phyloP scores from a whole-genome alignment of 208 protist species.

The Leishmania guyanensis region DNA sequence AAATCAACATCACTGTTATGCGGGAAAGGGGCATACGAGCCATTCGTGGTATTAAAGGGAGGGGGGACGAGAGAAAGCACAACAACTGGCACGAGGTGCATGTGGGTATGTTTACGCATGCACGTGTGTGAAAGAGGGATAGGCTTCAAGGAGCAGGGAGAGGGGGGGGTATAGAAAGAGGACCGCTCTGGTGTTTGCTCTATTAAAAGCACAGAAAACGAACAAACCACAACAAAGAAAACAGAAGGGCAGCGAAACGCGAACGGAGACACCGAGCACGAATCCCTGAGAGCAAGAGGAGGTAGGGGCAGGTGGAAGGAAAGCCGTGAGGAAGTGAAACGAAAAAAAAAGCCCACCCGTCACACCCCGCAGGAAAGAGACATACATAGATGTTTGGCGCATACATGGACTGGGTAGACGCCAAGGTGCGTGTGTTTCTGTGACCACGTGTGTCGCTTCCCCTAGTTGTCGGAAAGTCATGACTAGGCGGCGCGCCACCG shows the following conservation, averaged over 20 bases:
- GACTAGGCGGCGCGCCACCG: not conserved
- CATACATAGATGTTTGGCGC: not conserved
- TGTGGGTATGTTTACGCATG: not conserved
- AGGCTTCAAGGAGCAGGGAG: not conserved
- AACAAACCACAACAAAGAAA: not conserved
- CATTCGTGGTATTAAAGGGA: not conserved
- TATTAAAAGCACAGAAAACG: not conserved
- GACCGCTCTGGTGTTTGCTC: not conserved
- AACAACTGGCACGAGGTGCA: not conserved
- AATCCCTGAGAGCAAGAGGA: not conserved
- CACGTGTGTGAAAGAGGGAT: not conserved
- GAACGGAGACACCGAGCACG: not conserved
- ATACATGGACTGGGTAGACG: not conserved
- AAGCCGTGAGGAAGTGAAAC: not conserved
- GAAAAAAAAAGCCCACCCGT: too few relatives aligned
- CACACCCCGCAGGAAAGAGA: not conserved
- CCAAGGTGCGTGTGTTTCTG: not conserved
- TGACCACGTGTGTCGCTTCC: not conserved
- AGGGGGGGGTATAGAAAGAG: not conserved
- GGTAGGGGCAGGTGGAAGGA: too few relatives aligned
- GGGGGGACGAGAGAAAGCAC: not conserved
- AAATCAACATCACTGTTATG: not conserved
- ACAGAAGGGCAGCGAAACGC: not conserved
- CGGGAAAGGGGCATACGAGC: not conserved
- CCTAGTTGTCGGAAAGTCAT: not conserved